These are phyloP conservation scores for Theileria annulata DNA, from an alignment of 169 alveolate genomes.

Conservation along the genomic window DNA sequence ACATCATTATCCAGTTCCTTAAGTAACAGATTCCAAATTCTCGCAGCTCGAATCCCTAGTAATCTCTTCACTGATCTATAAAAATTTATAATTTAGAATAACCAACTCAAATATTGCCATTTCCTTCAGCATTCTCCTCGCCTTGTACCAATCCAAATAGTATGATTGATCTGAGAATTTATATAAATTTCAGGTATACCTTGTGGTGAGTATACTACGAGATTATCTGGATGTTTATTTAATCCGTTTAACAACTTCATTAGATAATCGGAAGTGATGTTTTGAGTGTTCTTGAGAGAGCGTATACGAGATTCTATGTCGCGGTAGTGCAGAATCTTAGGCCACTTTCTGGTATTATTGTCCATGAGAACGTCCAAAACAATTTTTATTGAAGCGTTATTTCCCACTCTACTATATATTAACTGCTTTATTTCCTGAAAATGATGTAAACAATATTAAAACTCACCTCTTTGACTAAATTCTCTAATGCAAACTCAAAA, in stretches of 20 bases:
- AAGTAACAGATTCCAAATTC: slow-evolving; percentile 64
- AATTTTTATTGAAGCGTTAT: slow-evolving; percentile 36
- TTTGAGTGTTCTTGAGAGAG: neutral
- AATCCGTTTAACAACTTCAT: slow-evolving; percentile 43
- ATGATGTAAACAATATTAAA: neutral
- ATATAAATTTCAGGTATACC: slow-evolving; percentile 4
- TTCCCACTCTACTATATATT: slow-evolving; percentile 57
- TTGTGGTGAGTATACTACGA: slow-evolving; percentile 34
- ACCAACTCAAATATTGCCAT: slow-evolving; percentile 59
- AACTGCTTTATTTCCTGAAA: slow-evolving; percentile 44
- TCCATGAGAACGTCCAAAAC: slow-evolving; percentile 56
- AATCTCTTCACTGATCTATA: slow-evolving; percentile 49
- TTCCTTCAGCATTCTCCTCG: slow-evolving; percentile 52
- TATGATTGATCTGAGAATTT: slow-evolving; percentile 24
- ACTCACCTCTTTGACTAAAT: slow-evolving; percentile 18
- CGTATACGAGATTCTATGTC: slow-evolving; percentile 7
- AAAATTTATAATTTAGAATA: neutral
- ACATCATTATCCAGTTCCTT: slow-evolving; percentile 23
- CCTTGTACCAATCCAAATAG: slow-evolving; percentile 56
- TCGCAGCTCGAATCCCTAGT: slow-evolving; percentile 54
- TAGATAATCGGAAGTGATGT: slow-evolving; percentile 31
- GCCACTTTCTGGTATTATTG: slow-evolving; percentile 22
- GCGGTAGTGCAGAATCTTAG: neutral
- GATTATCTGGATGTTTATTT: slow-evolving; percentile 63
- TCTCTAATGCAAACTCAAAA: neutral